A percentile compares a stretch with the other conserved stretches of the same genome.
Conservation (phyloP, 305 asterid species). For the Fraxinus platypoda region DNA sequence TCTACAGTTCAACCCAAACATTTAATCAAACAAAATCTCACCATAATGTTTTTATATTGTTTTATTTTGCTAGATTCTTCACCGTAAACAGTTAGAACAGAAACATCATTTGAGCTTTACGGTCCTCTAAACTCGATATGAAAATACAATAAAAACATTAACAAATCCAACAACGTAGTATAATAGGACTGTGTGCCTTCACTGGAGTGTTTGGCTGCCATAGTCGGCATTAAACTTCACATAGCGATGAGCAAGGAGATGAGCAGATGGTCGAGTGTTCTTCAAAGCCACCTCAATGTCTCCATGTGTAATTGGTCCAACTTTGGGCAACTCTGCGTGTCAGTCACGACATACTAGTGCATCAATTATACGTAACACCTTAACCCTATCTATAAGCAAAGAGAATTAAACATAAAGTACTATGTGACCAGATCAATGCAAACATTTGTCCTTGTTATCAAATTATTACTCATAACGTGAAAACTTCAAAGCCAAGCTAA, state of each 20-base stretch:
- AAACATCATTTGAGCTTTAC: not conserved
- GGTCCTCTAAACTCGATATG: not conserved
- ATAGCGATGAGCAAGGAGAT: constrained; percentile 86
- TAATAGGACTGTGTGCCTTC: constrained; percentile 35
- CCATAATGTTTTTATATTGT: not conserved
- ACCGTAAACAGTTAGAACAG: not conserved
- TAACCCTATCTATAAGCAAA: not conserved
- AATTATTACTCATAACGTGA: not conserved
- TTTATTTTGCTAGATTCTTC: not conserved
- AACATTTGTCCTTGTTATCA: not conserved
- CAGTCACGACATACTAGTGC: constrained; percentile 16
- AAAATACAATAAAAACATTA: not conserved
- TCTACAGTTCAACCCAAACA: not conserved
- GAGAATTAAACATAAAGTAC: not conserved
- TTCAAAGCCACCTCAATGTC: constrained; percentile 78
- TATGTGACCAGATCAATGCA: not conserved
- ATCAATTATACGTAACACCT: not conserved
- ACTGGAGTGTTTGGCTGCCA: constrained; percentile 90
- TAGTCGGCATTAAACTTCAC: constrained; percentile 81
- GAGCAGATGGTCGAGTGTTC: constrained; percentile 95
- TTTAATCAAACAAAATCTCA: not conserved
- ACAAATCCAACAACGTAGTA: not conserved
- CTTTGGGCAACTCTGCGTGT: constrained; percentile 73
- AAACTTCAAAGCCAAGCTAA: not conserved
- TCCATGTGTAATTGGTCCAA: constrained; percentile 69